Base-by-base conservation (phyloP, 2,329 filamentous ascomycete species). In the Didymella pinodella region DNA sequence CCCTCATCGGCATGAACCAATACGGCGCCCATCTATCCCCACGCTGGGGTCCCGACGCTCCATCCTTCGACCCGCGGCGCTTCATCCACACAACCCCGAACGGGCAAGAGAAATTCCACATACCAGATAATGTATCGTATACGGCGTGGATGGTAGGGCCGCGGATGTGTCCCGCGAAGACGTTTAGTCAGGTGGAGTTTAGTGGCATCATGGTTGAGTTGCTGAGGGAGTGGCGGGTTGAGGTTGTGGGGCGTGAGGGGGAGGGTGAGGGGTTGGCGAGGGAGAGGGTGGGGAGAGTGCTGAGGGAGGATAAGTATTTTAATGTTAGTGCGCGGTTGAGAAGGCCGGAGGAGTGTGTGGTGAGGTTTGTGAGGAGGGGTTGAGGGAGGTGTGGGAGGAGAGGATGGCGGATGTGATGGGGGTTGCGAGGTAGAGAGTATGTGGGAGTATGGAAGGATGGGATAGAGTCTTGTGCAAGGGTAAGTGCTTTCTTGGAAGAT, bases 31-130 rank as follows among this genome's bases (percentile, higher is more conserved):
- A 70, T 59, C 64, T 76, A 50, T 71, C 70, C 46, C 41, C 64
- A 0, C 56, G 58, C 18, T 67, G 63, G 65, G 65, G 67, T 11
- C 3, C 41, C 4, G 71, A 75, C 45, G 50, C 64, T 2, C 32
- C 68, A 0, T 50, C 53, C 7, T 78, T 76, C 69, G 64, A 69
- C 12, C 75, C 75, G 0, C 62, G 60, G 49, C 71, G 76, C 25
- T 78, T 75, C 68, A 66, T 78, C 44, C 8, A 2, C 1, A n/a
- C 16, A 8, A 7, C 11, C 14, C 2, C 32, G 22, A 31, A 36
- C 0, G 54, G 48, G 8, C 34, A 56, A 41, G 65, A 68, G 31
- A 53, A 26, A 7, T 32, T 67, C 3, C 22, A 34, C 1, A 40
- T 65, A 6, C 67, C 64, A 2, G 52, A 65, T 14, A 57, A 61